Percentiles rank a stretch among this genome's conserved stretches.
phyloP scores from a whole-genome alignment of 371 early-diverging fungal genomes.

The Syncephalastrum racemosum region DNA sequence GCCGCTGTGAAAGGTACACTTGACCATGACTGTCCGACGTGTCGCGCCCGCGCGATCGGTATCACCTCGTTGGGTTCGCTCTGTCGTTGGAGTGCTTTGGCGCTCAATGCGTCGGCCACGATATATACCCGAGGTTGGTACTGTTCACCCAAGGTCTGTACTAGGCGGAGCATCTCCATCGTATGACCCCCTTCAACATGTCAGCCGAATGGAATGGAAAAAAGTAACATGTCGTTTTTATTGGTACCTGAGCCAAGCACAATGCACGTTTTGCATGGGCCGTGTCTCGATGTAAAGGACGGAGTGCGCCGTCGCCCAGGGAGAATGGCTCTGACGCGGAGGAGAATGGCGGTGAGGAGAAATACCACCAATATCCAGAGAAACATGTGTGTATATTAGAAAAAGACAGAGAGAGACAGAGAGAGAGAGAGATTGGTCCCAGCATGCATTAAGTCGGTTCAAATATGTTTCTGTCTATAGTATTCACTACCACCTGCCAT shows the following conservation, averaged over 20 bases:
- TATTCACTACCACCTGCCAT: too few species aligned
- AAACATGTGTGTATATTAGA: too few species aligned
- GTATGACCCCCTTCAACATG: constrained; percentile 68
- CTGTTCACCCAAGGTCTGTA: constrained; percentile 42
- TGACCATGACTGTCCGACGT: constrained; percentile 70
- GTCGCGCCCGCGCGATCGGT: constrained; percentile 65
- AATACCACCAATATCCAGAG: too few species aligned
- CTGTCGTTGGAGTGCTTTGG: constrained; percentile 56
- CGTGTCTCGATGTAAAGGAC: background rate
- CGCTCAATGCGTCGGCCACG: constrained; percentile 64
- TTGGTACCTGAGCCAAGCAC: constrained; percentile 57
- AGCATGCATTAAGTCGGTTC: too few species aligned
- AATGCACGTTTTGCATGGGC: constrained; percentile 32
- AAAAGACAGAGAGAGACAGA: too few species aligned
- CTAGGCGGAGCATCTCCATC: constrained; percentile 76
- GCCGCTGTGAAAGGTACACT: constrained; percentile 59
- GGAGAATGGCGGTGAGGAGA: too few species aligned
- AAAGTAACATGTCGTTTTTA: constrained; percentile 10
- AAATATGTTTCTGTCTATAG: too few species aligned
- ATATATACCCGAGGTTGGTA: constrained; percentile 68
- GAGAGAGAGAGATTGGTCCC: too few species aligned
- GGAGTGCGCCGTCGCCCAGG: constrained; percentile 1
- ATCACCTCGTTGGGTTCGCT: constrained; percentile 13
- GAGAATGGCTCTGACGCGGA: background rate
- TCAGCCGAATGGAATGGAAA: background rate